Conservation (phyloP, 805 yeast genomes). For the Suhomyces vadensis region DNA sequence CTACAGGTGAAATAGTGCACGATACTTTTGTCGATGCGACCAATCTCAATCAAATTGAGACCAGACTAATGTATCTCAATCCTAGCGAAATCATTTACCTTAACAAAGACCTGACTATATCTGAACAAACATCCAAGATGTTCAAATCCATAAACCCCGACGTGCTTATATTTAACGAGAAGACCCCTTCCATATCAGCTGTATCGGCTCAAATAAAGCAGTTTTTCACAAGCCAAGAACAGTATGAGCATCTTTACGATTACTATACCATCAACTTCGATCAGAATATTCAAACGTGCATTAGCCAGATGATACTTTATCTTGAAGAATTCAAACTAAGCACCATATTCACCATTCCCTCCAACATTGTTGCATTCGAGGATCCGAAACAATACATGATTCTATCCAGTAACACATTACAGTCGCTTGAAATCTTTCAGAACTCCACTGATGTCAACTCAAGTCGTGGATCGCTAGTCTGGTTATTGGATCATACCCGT, state of each 20-base stretch:
- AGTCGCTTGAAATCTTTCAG: conserved; percentile 71
- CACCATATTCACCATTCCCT: conserved; percentile 51
- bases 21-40: conserved; percentile 68
- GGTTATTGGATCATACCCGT: conserved; percentile 79
- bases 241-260: conserved; percentile 20
- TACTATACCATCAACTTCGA: conserved; percentile 24
- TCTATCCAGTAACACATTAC: conserved; percentile 64
- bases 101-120: conserved; percentile 33
- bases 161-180: conserved; percentile 4
- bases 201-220: conserved; percentile 20
- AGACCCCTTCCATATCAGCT: background rate
- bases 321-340: conserved; percentile 64
- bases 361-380: conserved; percentile 55
- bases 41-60: conserved; percentile 63
- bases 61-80: conserved; percentile 68
- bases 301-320: conserved; percentile 52
- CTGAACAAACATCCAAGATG: conserved; percentile 16
- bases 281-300: conserved; percentile 31
- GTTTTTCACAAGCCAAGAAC: conserved; percentile 26
- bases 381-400: conserved; percentile 49
- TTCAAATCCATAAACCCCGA: conserved; percentile 15
- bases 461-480: conserved; percentile 67
- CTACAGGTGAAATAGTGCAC: conserved; percentile 72
- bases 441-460: conserved; percentile 56
- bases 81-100: conserved; percentile 72